Evolutionary conservation across 345 rosid genomes (phyloP), one percentile per base, ranked within the genome.

Genomic region (Garcia nutans): DNA sequence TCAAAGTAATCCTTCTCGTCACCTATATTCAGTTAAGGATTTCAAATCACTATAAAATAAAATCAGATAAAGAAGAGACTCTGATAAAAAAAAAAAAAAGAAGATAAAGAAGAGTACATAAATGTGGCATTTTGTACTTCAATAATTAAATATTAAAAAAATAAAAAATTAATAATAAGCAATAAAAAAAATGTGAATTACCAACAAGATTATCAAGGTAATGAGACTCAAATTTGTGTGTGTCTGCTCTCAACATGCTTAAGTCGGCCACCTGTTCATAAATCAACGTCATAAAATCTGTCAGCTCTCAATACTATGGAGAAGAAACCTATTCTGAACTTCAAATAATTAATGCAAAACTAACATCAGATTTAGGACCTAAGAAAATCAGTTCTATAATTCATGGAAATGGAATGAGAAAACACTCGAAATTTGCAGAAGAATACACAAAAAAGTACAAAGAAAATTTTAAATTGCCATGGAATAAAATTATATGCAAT

Each of bases 141-240:
- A 37, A 5, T 37, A 37, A 37, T 37, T 37, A 37, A 37, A 37
- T 37, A 37, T 37, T 37, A 37, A 37, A 33, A 33, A 33, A 3
- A 33, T 33, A 33, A 33, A 37, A 37, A 3, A 37, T 3, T 37
- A 37, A 37, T 37, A 37, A 33, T 3, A 37, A 5, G 41, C 6
- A 37, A 37, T 37, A 37, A 37, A 37, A 37, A 37, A 6, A 3
- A 6, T 37, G 41, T 76, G 61, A 78, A 73, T 87, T 86, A 93
- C 99, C 99, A 87, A 96, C 93, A 80, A 96, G 99, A 73, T 93
- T 89, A 75, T 96, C 99, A 44, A 88, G 58, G 81, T 90, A 92
- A 76, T 72, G 90, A 78, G 99, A 96, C 84, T 96, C 98, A 74
- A 96, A 96, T 79, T 96, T 96, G 74, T 84, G 96, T 42, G 88